These are phyloP conservation scores for Aspergillus sp. DNA, from an alignment of 2,329 filamentous ascomycete species.

Conservation along the genomic window DNA sequence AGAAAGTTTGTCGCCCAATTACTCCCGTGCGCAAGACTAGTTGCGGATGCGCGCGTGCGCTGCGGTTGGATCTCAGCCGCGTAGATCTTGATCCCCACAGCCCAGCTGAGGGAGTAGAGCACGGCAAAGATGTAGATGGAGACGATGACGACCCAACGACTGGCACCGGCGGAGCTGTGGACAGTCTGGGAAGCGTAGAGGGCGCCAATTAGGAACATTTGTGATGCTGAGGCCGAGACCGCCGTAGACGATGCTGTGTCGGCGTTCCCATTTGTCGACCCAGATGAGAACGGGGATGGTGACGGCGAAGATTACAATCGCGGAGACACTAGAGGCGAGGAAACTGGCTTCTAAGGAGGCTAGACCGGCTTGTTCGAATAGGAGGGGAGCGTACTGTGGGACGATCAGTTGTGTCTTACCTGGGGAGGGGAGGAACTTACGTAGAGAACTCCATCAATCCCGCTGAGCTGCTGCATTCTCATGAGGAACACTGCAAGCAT, in stretches of 20 bases:
- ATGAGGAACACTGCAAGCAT: slow-evolving; percentile 52
- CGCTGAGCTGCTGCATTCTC: slow-evolving; percentile 54
- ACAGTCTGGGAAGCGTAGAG: slow-evolving; percentile 28
- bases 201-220: slow-evolving; percentile 31
- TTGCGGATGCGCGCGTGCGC: slow-evolving; percentile 49
- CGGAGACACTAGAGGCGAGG: slow-evolving; percentile 56
- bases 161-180: slow-evolving; percentile 19
- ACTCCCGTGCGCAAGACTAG: slow-evolving; percentile 46
- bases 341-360: slow-evolving; percentile 49
- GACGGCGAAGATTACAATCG: slow-evolving; percentile 51
- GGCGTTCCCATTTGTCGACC: slow-evolving; percentile 53
- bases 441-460: slow-evolving; percentile 58
- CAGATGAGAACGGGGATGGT: slow-evolving; percentile 52
- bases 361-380: slow-evolving; percentile 56
- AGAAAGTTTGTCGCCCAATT: slow-evolving; percentile 46
- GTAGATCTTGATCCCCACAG: slow-evolving; percentile 51
- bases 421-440: slow-evolving; percentile 29
- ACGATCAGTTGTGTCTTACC: neutral
- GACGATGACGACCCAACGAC: slow-evolving; percentile 25
- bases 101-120: slow-evolving; percentile 42
- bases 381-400: slow-evolving; percentile 50
- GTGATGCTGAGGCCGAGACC: slow-evolving; percentile 43
- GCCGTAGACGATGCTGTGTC: slow-evolving; percentile 48
- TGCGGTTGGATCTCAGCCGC: slow-evolving; percentile 53
- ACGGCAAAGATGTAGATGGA: slow-evolving; percentile 24